Evolutionary conservation across 805 yeast genomes (phyloP).

Genomic region (Naumovozyma castellii): DNA sequence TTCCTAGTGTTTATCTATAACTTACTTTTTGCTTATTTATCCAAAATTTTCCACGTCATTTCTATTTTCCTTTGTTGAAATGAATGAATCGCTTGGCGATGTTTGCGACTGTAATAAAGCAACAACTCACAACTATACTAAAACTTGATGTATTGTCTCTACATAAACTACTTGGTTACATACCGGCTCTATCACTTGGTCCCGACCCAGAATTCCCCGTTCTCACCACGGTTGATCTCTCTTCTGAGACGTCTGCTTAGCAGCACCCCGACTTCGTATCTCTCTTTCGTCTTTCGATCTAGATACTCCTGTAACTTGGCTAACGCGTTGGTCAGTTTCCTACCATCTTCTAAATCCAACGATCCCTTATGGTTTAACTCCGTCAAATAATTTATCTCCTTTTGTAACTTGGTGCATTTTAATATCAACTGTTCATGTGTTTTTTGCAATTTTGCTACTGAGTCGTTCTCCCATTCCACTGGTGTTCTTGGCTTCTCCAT

Average conservation of each 20-base stretch:
- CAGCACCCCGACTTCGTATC: conserved; percentile 35
- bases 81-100: too few species aligned
- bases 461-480: conserved; percentile 4
- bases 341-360: conserved; percentile 32
- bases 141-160: too few species aligned
- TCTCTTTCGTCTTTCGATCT: conserved; percentile 35
- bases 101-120: too few species aligned
- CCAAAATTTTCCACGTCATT: not conserved
- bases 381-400: conserved; percentile 32
- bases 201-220: conserved; percentile 32
- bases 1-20: too few species aligned
- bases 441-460: conserved; percentile 22
- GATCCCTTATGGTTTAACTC: conserved; percentile 30
- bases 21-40: too few species aligned
- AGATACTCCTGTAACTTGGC: conserved; percentile 32
- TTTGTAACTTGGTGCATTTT: conserved; percentile 31
- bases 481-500: not conserved
- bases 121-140: too few species aligned
- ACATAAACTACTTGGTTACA: too few species aligned
- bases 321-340: conserved; percentile 31
- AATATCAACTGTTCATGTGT: conserved; percentile 26
- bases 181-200: too few species aligned
- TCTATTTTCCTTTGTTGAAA: too few species aligned
- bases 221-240: conserved; percentile 35
- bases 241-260: conserved; percentile 34